Percentiles rank a stretch among this genome's conserved stretches.
These are phyloP conservation scores for Vanderwaltozyma tropicalis DNA, from an alignment of 805 yeast species.

Conservation along the genomic window DNA sequence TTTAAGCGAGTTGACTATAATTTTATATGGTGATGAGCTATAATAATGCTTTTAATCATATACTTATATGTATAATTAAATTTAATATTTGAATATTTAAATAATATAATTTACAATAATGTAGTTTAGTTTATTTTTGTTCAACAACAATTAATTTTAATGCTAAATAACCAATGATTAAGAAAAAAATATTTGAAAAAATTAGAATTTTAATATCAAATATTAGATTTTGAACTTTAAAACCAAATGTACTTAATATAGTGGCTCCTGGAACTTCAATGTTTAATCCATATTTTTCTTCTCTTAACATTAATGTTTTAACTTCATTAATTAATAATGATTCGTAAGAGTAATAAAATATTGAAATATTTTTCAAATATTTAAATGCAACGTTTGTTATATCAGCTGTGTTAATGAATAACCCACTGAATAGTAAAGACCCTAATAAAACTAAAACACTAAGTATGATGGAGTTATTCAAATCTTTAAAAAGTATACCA, in stretches of 20 bases:
- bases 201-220: slow-evolving; percentile 54
- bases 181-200: slow-evolving; percentile 47
- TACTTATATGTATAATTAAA: not conserved
- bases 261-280: slow-evolving; percentile 98
- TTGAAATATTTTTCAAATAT: slow-evolving; percentile 73
- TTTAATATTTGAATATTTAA: too few relatives aligned
- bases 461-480: slow-evolving; percentile 83
- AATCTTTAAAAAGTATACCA: slow-evolving; percentile 79
- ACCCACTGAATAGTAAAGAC: slow-evolving; percentile 84
- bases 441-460: slow-evolving; percentile 79
- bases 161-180: slow-evolving; percentile 62
- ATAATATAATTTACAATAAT: too few relatives aligned
- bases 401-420: slow-evolving; percentile 77
- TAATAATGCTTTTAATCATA: too few relatives aligned
- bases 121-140: slow-evolving; percentile 49
- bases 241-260: slow-evolving; percentile 89
- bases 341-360: slow-evolving; percentile 94
- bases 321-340: slow-evolving; percentile 89
- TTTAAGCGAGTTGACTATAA: too few relatives aligned
- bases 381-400: slow-evolving; percentile 45
- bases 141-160: slow-evolving; percentile 69
- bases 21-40: too few relatives aligned
- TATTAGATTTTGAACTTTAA: slow-evolving; percentile 66
- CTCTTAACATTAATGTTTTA: slow-evolving; percentile 69
- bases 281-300: slow-evolving; percentile 82